These are phyloP conservation scores for Cicer chorassanicum DNA, from an alignment of 306 rosid genomes.

Conservation along the genomic window DNA sequence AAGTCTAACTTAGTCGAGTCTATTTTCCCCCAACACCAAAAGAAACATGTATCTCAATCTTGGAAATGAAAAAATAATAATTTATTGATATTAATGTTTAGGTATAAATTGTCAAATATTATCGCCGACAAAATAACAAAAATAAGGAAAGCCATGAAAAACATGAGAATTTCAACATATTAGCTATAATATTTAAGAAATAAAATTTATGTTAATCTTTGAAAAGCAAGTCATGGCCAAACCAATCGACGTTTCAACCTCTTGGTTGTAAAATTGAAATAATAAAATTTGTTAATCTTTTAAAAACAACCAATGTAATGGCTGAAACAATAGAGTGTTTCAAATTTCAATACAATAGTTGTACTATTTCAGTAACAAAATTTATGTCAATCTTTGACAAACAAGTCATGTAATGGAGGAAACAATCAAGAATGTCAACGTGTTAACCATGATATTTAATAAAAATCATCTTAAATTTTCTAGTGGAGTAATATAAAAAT, in stretches of 20 bases:
- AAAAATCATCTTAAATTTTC: too few species aligned
- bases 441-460: too few species aligned
- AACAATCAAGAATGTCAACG: too few species aligned
- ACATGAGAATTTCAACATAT: too few species aligned
- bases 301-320: too few species aligned
- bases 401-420: too few species aligned
- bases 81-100: not conserved
- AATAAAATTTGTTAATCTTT: too few species aligned
- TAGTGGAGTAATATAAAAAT: too few species aligned
- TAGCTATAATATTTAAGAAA: not conserved
- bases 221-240: not conserved
- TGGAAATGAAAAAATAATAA: not conserved
- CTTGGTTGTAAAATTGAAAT: not conserved
- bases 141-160: not conserved
- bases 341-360: too few species aligned
- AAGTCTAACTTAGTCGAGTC: not conserved
- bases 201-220: not conserved
- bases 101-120: not conserved
- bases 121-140: not conserved
- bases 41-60: not conserved
- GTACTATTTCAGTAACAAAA: too few species aligned
- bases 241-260: not conserved
- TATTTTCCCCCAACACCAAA: not conserved
- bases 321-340: too few species aligned
- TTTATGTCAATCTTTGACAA: too few species aligned